These are phyloP conservation scores for Rubia yunnanensis DNA, from an alignment of 257 asterid species.

Conservation along the genomic window DNA sequence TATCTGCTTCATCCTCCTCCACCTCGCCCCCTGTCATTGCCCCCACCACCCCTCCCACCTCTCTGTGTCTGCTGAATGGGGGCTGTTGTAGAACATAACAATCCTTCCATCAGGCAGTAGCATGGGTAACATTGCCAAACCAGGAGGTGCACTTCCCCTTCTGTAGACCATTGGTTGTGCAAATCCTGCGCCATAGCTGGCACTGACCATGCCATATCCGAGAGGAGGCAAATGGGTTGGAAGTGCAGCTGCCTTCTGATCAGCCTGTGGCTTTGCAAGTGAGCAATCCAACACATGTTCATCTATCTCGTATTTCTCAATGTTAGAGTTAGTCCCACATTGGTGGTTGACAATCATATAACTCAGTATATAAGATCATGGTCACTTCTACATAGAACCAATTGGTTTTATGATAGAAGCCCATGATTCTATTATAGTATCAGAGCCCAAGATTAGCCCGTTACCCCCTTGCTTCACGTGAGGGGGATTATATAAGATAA, in stretches of 20 bases:
- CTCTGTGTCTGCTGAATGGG: constrained; percentile 51
- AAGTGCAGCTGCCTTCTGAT: constrained; percentile 56
- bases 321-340: constrained; percentile 88
- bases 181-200: constrained; percentile 67
- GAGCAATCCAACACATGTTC: constrained; percentile 95
- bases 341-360: too few relatives aligned
- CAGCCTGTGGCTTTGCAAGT: constrained; percentile 95
- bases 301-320: constrained; percentile 79
- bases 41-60: constrained; percentile 36
- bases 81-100: constrained; percentile 98
- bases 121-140: constrained; percentile 99
- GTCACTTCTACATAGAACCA: too few relatives aligned
- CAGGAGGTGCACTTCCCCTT: constrained; percentile 66
- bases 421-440: too few relatives aligned
- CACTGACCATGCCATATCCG: constrained; percentile 80
- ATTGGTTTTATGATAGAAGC: too few relatives aligned
- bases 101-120: constrained; percentile 98
- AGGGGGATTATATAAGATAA: too few relatives aligned
- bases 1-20: constrained; percentile 61
- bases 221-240: constrained; percentile 65
- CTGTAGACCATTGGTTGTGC: constrained; percentile 77
- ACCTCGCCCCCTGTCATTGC: constrained; percentile 41
- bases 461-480: too few relatives aligned
- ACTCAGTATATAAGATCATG: too few relatives aligned
- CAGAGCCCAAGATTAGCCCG: too few relatives aligned